Base-by-base conservation (phyloP, 257 asterid species). In the Nicotiana attenuata region DNA sequence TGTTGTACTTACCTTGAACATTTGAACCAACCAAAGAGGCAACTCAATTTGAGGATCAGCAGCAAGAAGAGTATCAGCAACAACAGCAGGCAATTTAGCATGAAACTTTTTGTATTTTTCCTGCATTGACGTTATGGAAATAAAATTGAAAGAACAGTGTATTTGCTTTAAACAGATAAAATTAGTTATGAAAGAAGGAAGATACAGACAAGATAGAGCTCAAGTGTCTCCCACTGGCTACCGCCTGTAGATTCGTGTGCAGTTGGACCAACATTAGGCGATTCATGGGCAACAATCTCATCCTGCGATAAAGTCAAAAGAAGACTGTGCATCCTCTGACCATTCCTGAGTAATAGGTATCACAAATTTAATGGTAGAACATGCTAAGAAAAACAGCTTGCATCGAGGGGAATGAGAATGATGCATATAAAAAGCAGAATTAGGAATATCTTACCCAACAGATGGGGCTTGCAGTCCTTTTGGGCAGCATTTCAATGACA, bases 61-160 rank as follows among this genome's bases (percentile, higher is more conserved):
- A n/a, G 97, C 92, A 83, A 96, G 97, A 81, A 96, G 99, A 81
- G 98, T 91, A 67, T 91, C 94, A 28, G 99, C 98, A 80, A 94
- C 97, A 89, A 92, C 80, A 80, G 89, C 83, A 47, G 99, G 98
- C 86, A 96, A 87, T 86, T 96, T 88, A 76, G 97, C 93, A 87
- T 96, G 97, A 85, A 87, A 88, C 65, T 87, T 78, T 76, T 77
- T 90, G 88, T 96, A 96, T 82, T 94, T 93, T 84, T 89, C 96
- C 99, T 95, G 97, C 90, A 91, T 78, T 81, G 76, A 63, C 26
- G 5, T 75, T 16, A 16, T 13, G 16, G 45, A 75, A 55, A 81
- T 71, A 77, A 80, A 45, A 60, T 14, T 24, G 71, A 78, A 24
- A 53, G 22, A 78, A 26, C 8, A 8, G 64, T 0, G 2, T 26